Evolutionary conservation across 371 early-diverging fungal genomes (phyloP).

Genomic region (Apophysomyces ossiformis): DNA sequence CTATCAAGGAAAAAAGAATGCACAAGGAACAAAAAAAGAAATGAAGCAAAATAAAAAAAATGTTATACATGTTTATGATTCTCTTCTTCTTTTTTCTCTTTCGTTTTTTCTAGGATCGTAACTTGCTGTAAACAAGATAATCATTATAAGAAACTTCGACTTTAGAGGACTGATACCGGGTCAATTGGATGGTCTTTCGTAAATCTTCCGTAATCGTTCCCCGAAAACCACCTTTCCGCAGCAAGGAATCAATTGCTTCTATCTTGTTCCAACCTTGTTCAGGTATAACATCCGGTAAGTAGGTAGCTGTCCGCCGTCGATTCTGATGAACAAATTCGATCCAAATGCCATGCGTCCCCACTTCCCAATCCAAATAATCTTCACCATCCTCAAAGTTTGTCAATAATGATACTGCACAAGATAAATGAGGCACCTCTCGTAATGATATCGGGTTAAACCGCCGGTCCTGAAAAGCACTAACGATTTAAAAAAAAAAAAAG

Average conservation of each 20-base stretch:
- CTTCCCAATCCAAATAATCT: constrained; percentile 87
- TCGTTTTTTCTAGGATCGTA: not conserved
- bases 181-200: constrained; percentile 62
- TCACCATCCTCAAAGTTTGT: constrained; percentile 80
- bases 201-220: constrained; percentile 64
- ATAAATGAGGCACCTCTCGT: constrained; percentile 66
- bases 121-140: constrained; percentile 36
- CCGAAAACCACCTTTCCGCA: constrained; percentile 84
- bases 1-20: too few relatives aligned
- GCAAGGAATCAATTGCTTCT: constrained; percentile 82
- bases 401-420: constrained; percentile 85
- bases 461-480: constrained; percentile 78
- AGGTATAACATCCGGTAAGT: constrained; percentile 83
- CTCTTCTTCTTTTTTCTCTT: not conserved
- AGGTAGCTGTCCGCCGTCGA: constrained; percentile 78
- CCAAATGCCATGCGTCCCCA: constrained; percentile 93
- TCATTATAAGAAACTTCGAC: constrained; percentile 65
- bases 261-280: constrained; percentile 84
- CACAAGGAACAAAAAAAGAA: too few relatives aligned
- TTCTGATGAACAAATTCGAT: constrained; percentile 76
- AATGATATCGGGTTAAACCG: constrained; percentile 81
- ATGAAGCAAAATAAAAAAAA: too few relatives aligned
- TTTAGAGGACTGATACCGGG: constrained; percentile 86
- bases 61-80: not conserved
- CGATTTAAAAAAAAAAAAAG: too few relatives aligned